Evolutionary conservation across 495 filamentous ascomycete species (phyloP).

Genomic region (Talaromyces nanjingensis): DNA sequence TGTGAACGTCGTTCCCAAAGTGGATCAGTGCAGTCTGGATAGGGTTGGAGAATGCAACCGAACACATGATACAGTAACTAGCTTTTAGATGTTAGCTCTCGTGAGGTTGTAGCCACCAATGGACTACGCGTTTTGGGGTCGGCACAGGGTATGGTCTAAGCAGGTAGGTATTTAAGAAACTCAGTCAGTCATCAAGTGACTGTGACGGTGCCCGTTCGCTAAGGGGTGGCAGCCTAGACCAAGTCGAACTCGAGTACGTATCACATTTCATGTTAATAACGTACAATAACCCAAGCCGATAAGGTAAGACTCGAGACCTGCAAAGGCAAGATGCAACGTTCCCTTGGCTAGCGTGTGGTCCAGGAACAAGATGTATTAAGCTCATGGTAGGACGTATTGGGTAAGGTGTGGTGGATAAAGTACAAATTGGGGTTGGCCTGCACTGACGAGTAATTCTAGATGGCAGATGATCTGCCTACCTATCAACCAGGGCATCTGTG

Average conservation of each 20-base stretch:
- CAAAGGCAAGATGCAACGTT: slow-evolving; percentile 5
- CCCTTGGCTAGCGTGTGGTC: not conserved
- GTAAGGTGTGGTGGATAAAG: not conserved
- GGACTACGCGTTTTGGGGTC: not conserved
- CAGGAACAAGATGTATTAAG: not conserved
- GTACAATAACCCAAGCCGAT: not conserved
- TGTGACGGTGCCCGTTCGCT: not conserved
- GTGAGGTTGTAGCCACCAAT: slow-evolving; percentile 1
- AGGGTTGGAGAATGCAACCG: slow-evolving; percentile 4
- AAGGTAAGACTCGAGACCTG: not conserved
- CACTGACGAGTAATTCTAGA: not conserved
- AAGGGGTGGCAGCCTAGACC: not conserved
- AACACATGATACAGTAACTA: slow-evolving; percentile 6
- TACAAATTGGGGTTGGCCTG: not conserved
- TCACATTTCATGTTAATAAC: not conserved
- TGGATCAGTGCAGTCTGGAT: not conserved
- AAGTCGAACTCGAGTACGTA: not conserved
- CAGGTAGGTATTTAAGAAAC: not conserved
- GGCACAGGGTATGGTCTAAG: not conserved
- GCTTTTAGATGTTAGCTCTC: not conserved
- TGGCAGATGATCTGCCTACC: not conserved
- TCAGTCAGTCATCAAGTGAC: not conserved
- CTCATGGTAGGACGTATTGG: not conserved
- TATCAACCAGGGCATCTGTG: not conserved
- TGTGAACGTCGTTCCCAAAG: not conserved